Evolutionary conservation across 306 rosid genomes (phyloP).

Genomic region (Lathyrus aphaca): DNA sequence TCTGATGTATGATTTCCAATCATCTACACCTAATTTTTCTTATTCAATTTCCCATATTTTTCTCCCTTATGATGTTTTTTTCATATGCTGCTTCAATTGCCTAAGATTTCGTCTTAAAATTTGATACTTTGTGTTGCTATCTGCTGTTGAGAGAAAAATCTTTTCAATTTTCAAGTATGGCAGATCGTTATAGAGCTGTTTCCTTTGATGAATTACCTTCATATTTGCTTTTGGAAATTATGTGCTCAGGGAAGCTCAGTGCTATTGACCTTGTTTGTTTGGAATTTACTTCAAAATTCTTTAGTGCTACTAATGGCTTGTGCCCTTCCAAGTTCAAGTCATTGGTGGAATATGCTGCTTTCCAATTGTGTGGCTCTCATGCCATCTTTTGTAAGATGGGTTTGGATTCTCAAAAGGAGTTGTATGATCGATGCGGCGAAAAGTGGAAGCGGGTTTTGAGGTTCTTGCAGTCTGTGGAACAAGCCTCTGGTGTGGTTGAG

Average conservation of each 20-base stretch:
- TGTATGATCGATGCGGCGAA: slow-evolving; percentile 71
- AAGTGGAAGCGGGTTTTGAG: slow-evolving; percentile 89
- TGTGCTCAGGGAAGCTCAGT: slow-evolving; percentile 72
- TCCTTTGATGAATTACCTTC: slow-evolving; percentile 64
- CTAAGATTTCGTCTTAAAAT: slow-evolving; percentile 63
- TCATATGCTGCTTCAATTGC: slow-evolving; percentile 70
- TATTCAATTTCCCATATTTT: slow-evolving; percentile 72
- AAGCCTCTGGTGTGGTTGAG: slow-evolving; percentile 70
- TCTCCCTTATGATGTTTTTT: slow-evolving; percentile 72
- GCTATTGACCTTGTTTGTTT: slow-evolving; percentile 73
- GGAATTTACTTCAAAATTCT: slow-evolving; percentile 78
- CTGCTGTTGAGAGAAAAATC: slow-evolving; percentile 29
- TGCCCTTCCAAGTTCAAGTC: slow-evolving; percentile 71
- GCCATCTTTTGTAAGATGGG: slow-evolving; percentile 53
- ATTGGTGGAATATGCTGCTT: slow-evolving; percentile 73
- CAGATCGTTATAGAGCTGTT: slow-evolving; percentile 49
- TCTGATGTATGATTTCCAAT: slow-evolving; percentile 89
- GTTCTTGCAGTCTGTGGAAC: slow-evolving; percentile 87
- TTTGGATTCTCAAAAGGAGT: slow-evolving; percentile 57
- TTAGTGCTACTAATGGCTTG: slow-evolving; percentile 49
- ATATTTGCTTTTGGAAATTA: slow-evolving; percentile 76
- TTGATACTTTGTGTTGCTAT: slow-evolving; percentile 48
- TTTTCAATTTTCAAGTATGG: slow-evolving; percentile 43
- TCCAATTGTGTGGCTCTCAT: slow-evolving; percentile 69
- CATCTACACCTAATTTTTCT: slow-evolving; percentile 54